Evolutionary conservation across 805 yeast species (phyloP).

Genomic region (Jamesozyma spencerorum): DNA sequence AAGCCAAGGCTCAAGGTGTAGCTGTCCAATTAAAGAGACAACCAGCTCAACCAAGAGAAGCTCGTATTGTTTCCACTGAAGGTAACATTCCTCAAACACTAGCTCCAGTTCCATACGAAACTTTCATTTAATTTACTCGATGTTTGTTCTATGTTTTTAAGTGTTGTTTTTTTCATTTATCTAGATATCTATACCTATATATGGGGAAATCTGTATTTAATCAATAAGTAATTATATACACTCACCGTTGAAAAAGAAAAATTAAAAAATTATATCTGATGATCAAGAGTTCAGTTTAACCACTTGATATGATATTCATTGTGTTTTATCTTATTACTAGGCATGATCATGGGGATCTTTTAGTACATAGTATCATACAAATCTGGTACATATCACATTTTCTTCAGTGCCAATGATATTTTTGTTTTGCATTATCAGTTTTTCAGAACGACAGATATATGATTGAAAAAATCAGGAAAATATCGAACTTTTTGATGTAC

Average conservation of each 20-base stretch:
- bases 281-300: too few species aligned
- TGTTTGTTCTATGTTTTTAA: constrained; percentile 3
- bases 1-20: constrained; percentile 92
- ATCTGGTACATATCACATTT: too few species aligned
- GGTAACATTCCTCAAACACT: constrained; percentile 89
- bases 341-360: too few species aligned
- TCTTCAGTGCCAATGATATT: too few species aligned
- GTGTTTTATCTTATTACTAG: too few species aligned
- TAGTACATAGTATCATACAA: too few species aligned
- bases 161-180: not conserved
- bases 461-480: too few species aligned
- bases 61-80: constrained; percentile 74
- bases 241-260: not conserved
- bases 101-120: constrained; percentile 99
- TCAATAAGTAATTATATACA: constrained; percentile 3
- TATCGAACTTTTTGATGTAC: too few species aligned
- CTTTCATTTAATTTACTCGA: constrained; percentile 69
- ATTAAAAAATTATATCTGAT: not conserved
- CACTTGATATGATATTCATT: too few species aligned
- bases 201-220: not conserved
- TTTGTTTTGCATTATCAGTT: too few species aligned
- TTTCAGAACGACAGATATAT: too few species aligned
- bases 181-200: constrained; percentile 1
- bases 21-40: constrained; percentile 92
- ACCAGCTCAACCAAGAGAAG: constrained; percentile 95